phyloP scores from a whole-genome alignment of 805 yeast genomes.

The Candida patagonica region DNA sequence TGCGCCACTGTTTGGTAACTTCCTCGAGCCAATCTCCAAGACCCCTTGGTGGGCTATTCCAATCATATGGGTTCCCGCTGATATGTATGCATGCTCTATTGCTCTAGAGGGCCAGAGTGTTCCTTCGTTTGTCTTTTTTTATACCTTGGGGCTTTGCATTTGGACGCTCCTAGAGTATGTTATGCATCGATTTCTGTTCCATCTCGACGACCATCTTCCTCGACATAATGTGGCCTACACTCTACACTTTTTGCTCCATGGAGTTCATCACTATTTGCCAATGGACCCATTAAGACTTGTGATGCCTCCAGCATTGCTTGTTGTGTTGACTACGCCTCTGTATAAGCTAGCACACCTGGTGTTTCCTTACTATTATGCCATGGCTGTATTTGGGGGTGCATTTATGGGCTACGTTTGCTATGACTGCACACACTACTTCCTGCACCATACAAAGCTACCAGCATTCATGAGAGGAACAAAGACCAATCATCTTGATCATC shows the following conservation, averaged over 20 bases:
- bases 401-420: conserved; percentile 86
- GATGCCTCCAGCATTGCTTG: conserved; percentile 87
- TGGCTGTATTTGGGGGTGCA: conserved; percentile 94
- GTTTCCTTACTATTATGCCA: conserved; percentile 76
- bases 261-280: conserved; percentile 94
- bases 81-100: conserved; percentile 48
- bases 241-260: conserved; percentile 84
- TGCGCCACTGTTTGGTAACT: conserved; percentile 91
- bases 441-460: conserved; percentile 86
- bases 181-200: conserved; percentile 88
- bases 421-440: conserved; percentile 87
- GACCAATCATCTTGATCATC: conserved; percentile 92
- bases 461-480: conserved; percentile 65
- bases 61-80: conserved; percentile 74
- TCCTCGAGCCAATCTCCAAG: conserved; percentile 80
- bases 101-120: conserved; percentile 47
- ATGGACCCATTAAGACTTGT: conserved; percentile 92
- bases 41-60: conserved; percentile 97
- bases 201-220: conserved; percentile 80
- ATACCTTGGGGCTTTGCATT: conserved; percentile 71
- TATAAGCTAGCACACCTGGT: conserved; percentile 65
- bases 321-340: conserved; percentile 67
- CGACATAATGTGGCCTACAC: conserved; percentile 66
- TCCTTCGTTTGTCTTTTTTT: conserved; percentile 44
- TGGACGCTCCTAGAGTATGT: conserved; percentile 91